Evolutionary conservation across 352 stramenopile species (phyloP).

Genomic region (Pythium sukuiense): DNA sequence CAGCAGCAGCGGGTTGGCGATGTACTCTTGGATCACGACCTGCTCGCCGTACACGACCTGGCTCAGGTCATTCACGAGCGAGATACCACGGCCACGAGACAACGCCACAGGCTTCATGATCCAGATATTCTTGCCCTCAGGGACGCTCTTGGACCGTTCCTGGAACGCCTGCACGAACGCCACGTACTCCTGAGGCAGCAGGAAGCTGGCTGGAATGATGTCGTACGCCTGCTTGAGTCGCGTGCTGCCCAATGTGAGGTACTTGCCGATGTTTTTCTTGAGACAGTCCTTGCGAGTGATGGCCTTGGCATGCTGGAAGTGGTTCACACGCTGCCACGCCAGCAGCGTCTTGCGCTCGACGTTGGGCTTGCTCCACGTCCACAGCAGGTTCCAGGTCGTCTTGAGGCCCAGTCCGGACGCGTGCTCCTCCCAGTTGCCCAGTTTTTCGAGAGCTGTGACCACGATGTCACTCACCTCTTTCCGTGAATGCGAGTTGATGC

Average conservation of each 20-base stretch:
- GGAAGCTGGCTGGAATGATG: slow-evolving; percentile 92
- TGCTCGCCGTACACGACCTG: slow-evolving; percentile 88
- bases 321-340: slow-evolving; percentile 93
- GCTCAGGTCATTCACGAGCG: slow-evolving; percentile 84
- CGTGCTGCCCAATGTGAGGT: slow-evolving; percentile 44
- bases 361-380: slow-evolving; percentile 90
- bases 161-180: slow-evolving; percentile 88
- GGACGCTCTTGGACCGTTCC: slow-evolving; percentile 34
- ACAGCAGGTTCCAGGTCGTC: slow-evolving; percentile 91
- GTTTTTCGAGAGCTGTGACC: slow-evolving; percentile 54
- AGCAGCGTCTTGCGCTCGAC: slow-evolving; percentile 84
- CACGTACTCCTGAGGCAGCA: slow-evolving; percentile 92
- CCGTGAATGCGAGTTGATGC: slow-evolving; percentile 75
- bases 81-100: slow-evolving; percentile 92
- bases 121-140: slow-evolving; percentile 83
- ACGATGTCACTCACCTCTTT: slow-evolving; percentile 87
- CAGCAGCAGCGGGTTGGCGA: slow-evolving; percentile 84
- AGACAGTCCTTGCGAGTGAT: slow-evolving; percentile 95
- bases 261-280: slow-evolving; percentile 84
- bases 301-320: slow-evolving; percentile 89
- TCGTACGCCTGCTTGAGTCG: slow-evolving; percentile 73
- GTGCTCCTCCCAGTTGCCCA: slow-evolving; percentile 73
- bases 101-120: slow-evolving; percentile 94
- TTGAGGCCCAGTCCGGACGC: slow-evolving; percentile 78
- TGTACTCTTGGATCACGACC: slow-evolving; percentile 91